Evolutionary conservation across 2,329 filamentous ascomycete species (phyloP).

Genomic region (Pochonia chlamydosporia): DNA sequence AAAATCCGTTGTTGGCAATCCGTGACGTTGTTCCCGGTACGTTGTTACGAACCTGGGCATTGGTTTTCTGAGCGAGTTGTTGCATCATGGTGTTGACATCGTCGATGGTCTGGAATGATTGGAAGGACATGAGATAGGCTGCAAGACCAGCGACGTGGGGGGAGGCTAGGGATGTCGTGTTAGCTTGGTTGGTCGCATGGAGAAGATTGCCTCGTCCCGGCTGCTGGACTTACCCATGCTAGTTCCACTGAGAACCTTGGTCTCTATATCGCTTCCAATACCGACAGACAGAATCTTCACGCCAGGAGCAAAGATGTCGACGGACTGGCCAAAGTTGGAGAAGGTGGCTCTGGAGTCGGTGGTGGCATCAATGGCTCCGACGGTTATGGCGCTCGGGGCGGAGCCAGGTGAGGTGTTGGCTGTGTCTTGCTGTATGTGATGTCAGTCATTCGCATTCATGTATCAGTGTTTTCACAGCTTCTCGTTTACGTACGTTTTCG

Average conservation of each 20-base stretch:
- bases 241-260: conserved; percentile 44
- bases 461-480: conserved; percentile 4
- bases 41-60: conserved; percentile 38
- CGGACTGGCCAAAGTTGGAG: conserved; percentile 50
- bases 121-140: conserved; percentile 59
- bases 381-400: conserved; percentile 50
- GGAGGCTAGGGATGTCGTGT: conserved; percentile 35
- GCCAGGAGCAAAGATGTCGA: conserved; percentile 53
- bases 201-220: not conserved
- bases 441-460: conserved; percentile 11
- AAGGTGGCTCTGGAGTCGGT: conserved; percentile 45
- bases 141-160: conserved; percentile 64
- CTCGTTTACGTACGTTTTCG: conserved; percentile 33
- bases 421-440: conserved; percentile 35
- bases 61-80: conserved; percentile 42
- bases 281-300: conserved; percentile 48
- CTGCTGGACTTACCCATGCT: conserved; percentile 42
- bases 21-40: conserved; percentile 38
- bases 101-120: conserved; percentile 35
- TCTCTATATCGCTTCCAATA: conserved; percentile 41
- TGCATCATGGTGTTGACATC: conserved; percentile 43
- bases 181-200: not conserved
- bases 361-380: conserved; percentile 50
- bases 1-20: conserved; percentile 51
- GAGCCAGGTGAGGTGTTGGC: conserved; percentile 47